These are phyloP conservation scores for Capsella rubella DNA, from an alignment of 441 rosid species.

Conservation along the genomic window DNA sequence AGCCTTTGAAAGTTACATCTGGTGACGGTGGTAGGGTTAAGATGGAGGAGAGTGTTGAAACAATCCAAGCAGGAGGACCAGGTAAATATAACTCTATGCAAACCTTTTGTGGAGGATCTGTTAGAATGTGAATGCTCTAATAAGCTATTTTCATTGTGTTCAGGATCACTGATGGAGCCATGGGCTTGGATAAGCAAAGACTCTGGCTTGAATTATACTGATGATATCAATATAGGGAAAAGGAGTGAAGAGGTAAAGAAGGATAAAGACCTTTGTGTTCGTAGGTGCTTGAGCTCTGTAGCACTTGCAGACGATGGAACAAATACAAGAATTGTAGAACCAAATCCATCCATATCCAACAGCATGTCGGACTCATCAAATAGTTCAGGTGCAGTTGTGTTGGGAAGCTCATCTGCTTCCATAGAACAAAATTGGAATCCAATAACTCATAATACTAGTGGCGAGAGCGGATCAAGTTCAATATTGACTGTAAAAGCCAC, in stretches of 20 bases:
- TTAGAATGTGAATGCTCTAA: conserved; percentile 18
- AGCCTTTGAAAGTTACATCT: conserved; percentile 35
- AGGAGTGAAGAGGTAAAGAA: conserved; percentile 50
- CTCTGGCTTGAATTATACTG: conserved; percentile 30
- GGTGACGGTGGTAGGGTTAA: conserved; percentile 23
- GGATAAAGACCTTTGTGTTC: conserved; percentile 41
- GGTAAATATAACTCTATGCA: conserved; percentile 30
- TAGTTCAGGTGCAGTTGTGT: conserved; percentile 60
- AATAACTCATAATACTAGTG: conserved; percentile 38
- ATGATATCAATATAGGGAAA: conserved; percentile 42
- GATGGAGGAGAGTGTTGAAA: conserved; percentile 27
- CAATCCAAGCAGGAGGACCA: conserved; percentile 6
- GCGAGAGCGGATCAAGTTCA: conserved; percentile 49
- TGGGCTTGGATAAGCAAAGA: conserved; percentile 43
- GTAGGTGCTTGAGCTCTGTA: conserved; percentile 51
- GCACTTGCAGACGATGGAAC: conserved; percentile 49
- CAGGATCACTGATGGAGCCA: conserved; percentile 48
- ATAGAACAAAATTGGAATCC: conserved; percentile 59
- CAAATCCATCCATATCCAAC: conserved; percentile 55
- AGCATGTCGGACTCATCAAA: conserved; percentile 77
- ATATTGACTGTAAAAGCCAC: conserved; percentile 74
- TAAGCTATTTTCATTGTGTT: conserved; percentile 38
- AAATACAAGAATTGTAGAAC: conserved; percentile 49
- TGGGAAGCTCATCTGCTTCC: conserved; percentile 61
- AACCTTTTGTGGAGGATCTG: conserved; percentile 30